Evolutionary conservation across 208 protist species (phyloP), one percentile per base, ranked within the genome.

Genomic region (Sergeia podlipaevii): DNA sequence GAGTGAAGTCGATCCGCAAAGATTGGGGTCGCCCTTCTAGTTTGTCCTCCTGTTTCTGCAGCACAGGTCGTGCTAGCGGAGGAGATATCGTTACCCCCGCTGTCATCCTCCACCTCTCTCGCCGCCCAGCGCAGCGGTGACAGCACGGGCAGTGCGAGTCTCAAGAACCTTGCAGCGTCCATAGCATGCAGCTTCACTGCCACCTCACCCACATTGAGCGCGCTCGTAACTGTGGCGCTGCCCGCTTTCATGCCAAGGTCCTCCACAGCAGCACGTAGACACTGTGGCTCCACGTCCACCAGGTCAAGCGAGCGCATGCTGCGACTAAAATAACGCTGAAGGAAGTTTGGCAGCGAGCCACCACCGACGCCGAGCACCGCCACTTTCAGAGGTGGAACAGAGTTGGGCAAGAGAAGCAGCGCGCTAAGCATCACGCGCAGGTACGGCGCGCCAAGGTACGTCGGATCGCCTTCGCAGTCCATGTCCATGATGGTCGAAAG

Each of bases 351-450:
- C 18, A 95, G 54, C 2, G 81, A 77, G 17, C 88, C 88, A 11
- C 84, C 88, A 32, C 80, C 88, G 8, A 92, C 79, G 20, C 88
- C 88, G 28, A 95, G 73, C 41, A 92, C 70, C 0, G 73, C 80
- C 6, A 95, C 81, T 20, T 70, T 69, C 41, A 89, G 55, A 17
- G 67, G 60, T 26, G 77, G 62, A 3, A 66, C 27, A 13, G 65
- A 51, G 13, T 24, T 49, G 1, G 88, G 83, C 46, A 92, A 52
- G 39, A 89, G 68, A 26, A 79, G 49, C 18, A 95, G 76, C 13
- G 71, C 81, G 58, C 67, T 75, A 7, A 90, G 54, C 74, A 95
- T 80, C 23, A 87, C 62, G 21, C 84, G 71, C n/a, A 90, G 78
- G 66, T 95, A 95, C 28, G 79, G 74, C 1, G 88, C 81, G 8